phyloP scores from a whole-genome alignment of 2,329 filamentous ascomycete genomes.

The Colletotrichum costaricense region DNA sequence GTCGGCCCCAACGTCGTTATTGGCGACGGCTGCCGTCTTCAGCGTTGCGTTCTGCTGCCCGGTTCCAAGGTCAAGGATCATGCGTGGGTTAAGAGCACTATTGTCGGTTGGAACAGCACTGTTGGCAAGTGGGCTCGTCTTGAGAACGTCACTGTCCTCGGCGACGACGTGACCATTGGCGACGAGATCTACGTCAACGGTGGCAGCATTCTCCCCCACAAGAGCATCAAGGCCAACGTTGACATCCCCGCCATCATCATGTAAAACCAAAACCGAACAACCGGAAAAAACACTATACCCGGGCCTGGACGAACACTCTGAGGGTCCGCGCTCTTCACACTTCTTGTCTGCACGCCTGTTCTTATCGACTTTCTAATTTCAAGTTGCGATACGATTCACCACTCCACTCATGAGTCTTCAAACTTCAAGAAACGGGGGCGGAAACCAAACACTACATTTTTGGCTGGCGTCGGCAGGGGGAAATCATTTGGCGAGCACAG shows the following conservation, averaged over 20 bases:
- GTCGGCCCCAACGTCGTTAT: constrained; percentile 94
- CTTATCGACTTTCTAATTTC: constrained; percentile 36
- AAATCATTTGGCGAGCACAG: constrained; percentile 32
- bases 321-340: constrained; percentile 16
- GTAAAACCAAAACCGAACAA: constrained; percentile 51
- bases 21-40: constrained; percentile 92
- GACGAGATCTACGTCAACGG: constrained; percentile 98
- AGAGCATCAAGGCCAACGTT: constrained; percentile 98
- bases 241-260: constrained; percentile 80
- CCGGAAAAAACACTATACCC: constrained; percentile 5
- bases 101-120: constrained; percentile 97
- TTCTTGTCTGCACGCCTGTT: constrained; percentile 28
- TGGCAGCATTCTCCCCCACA: constrained; percentile 93
- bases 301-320: constrained; percentile 4
- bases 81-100: constrained; percentile 98
- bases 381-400: constrained; percentile 35
- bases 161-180: constrained; percentile 96
- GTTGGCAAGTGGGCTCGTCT: constrained; percentile 96
- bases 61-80: constrained; percentile 98
- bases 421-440: constrained; percentile 19
- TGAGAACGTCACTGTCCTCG: constrained; percentile 98
- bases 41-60: constrained; percentile 89
- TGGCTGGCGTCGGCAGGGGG: constrained; percentile 35
- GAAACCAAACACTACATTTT: constrained; percentile 33
- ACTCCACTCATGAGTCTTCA: constrained; percentile 33